phyloP scores from a whole-genome alignment of 345 rosid genomes.

The Gynandropsis gynandra region DNA sequence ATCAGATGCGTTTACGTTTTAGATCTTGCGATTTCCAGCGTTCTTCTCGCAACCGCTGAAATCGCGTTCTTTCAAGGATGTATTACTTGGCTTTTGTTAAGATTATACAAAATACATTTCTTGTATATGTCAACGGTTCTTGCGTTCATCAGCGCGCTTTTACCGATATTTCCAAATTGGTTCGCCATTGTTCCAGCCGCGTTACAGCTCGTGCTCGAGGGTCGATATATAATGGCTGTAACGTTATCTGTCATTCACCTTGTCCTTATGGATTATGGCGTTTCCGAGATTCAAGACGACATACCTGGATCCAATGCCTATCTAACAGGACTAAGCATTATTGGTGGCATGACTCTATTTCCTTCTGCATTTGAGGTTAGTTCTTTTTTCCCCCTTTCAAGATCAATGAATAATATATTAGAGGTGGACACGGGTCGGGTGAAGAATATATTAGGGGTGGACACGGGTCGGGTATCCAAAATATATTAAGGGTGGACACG shows the following conservation, averaged over 20 bases:
- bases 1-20: conserved; percentile 77
- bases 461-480: too few relatives aligned
- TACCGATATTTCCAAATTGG: conserved; percentile 87
- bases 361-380: conserved; percentile 85
- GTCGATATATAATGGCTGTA: conserved; percentile 60
- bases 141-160: conserved; percentile 63
- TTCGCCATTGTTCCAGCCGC: conserved; percentile 85
- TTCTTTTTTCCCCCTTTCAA: too few relatives aligned
- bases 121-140: conserved; percentile 77
- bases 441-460: too few relatives aligned
- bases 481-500: too few relatives aligned
- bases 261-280: conserved; percentile 74
- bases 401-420: too few relatives aligned
- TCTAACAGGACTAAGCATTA: conserved; percentile 87
- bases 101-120: conserved; percentile 75
- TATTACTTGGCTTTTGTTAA: conserved; percentile 87
- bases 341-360: conserved; percentile 94
- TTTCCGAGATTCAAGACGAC: conserved; percentile 81
- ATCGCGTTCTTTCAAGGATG: conserved; percentile 91
- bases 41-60: conserved; percentile 90
- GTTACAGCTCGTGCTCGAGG: conserved; percentile 58
- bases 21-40: conserved; percentile 75
- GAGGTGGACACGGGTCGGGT: too few relatives aligned
- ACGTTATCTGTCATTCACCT: conserved; percentile 59
- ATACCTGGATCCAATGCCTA: conserved; percentile 81